Conservation (phyloP, 805 yeast genomes). For the Wickerhamomyces bovis region DNA sequence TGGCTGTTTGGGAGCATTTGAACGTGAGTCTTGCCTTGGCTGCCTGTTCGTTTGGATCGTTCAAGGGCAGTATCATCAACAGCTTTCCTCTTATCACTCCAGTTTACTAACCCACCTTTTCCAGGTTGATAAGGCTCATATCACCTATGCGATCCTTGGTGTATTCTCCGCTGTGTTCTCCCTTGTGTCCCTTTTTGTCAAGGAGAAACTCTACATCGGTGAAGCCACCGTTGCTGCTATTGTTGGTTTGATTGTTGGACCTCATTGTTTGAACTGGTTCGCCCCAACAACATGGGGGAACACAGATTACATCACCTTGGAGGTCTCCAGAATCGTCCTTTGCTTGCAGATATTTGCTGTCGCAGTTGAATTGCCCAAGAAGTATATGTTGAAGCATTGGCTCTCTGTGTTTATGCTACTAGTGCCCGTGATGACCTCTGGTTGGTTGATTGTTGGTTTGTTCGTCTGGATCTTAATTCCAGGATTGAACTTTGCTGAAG, state of each 20-base stretch:
- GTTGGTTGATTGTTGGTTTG: slow-evolving; percentile 80
- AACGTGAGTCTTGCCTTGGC: slow-evolving; percentile 1
- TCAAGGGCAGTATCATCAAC: too few species aligned
- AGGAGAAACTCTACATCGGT: slow-evolving; percentile 80
- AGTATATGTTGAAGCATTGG: slow-evolving; percentile 84
- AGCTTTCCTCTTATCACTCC: too few species aligned
- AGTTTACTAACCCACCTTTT: background rate
- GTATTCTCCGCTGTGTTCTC: slow-evolving; percentile 78
- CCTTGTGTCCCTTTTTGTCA: slow-evolving; percentile 71
- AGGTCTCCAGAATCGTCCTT: slow-evolving; percentile 73
- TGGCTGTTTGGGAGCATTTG: slow-evolving; percentile 8
- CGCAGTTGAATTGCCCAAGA: slow-evolving; percentile 88
- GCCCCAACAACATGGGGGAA: slow-evolving; percentile 83
- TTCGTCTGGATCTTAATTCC: slow-evolving; percentile 78
- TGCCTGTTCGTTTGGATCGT: background rate
- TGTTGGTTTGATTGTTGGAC: slow-evolving; percentile 84
- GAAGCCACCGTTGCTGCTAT: slow-evolving; percentile 88
- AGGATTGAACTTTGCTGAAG: slow-evolving; percentile 61
- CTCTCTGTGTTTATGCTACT: slow-evolving; percentile 64
- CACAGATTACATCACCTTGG: slow-evolving; percentile 74
- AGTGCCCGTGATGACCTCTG: slow-evolving; percentile 83
- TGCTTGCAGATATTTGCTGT: slow-evolving; percentile 90
- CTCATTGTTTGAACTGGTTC: slow-evolving; percentile 80
- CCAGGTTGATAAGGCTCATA: slow-evolving; percentile 59
- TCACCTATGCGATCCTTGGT: slow-evolving; percentile 85